Conservation (phyloP, 345 rosid species). For the Citrus australasica region DNA sequence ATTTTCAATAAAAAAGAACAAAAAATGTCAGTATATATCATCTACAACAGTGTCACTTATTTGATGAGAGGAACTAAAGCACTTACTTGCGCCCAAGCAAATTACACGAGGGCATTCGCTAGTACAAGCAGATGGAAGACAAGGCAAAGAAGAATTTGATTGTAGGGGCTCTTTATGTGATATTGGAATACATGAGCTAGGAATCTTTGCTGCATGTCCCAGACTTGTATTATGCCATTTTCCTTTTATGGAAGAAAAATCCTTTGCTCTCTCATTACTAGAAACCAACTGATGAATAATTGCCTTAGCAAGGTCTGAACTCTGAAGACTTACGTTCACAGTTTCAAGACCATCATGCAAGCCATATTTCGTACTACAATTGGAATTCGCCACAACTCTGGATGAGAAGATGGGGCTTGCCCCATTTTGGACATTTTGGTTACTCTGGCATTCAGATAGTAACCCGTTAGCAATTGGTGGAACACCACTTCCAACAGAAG, state of each 20-base stretch:
- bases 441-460: conserved; percentile 19
- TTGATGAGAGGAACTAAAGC: background rate
- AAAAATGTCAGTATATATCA: conserved; percentile 1
- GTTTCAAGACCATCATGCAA: conserved; percentile 23
- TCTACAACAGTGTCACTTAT: background rate
- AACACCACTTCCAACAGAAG: conserved; percentile 26
- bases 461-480: conserved; percentile 9
- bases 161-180: conserved; percentile 14
- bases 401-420: conserved; percentile 19
- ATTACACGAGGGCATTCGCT: conserved; percentile 35
- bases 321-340: conserved; percentile 12
- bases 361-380: conserved; percentile 8
- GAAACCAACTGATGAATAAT: conserved; percentile 15
- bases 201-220: conserved; percentile 19
- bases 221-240: conserved; percentile 6
- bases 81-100: conserved; percentile 47
- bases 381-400: conserved; percentile 10
- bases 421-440: conserved; percentile 14
- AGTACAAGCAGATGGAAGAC: conserved; percentile 17
- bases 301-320: conserved; percentile 22
- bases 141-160: conserved; percentile 19
- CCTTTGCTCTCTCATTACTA: conserved; percentile 23
- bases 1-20: background rate
- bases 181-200: conserved; percentile 4
- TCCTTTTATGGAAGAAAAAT: conserved; percentile 20